Base-by-base conservation (phyloP, 2,329 filamentous ascomycete species). In the Didymella pinodella region DNA sequence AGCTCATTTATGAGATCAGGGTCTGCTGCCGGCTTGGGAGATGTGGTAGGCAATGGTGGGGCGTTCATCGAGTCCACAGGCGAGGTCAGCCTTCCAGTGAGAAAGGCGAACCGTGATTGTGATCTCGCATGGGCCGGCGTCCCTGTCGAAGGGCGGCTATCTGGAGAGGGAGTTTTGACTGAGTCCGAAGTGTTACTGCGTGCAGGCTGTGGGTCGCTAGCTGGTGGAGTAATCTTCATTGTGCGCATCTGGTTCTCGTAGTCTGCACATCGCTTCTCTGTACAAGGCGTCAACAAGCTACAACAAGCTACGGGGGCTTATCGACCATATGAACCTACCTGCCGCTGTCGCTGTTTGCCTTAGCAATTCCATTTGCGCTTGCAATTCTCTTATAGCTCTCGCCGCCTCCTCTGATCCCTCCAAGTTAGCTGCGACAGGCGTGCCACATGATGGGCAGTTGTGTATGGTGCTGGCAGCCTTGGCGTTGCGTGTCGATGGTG, bases 201-300 rank as follows among this genome's bases (percentile, higher is more conserved):
- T 36, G 49, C 53, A 50, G 68, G 63, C 50, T 59, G 59, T 26
- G 56, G 36, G 36, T 47, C 50, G 40, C 26, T 63, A 16, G 28
- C 14, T 48, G 65, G 46, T 3, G 57, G 18, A 3, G 11, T 22
- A 7, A 58, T 32, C 43, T 66, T 64, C 25, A 92, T 81, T 44
- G 78, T 81, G 44, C 86, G 82, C 40, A 93, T 83, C 74, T 93
- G 89, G 76, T 92, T 90, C 78, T 94, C 91, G 82, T 92, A 93
- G 79, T 92, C 89, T 71, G 90, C 89, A 63, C 87, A 82, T 72
- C 80, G 86, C 65, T 83, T 81, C 48, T 82, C 84, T 85, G 57
- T 50, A 26, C 26, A 29, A n/a, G 12, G 22, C 14, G 50, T 64
- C 26, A 64, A 62, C 56, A n/a, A 48, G 32, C 50, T 34, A 16